These are phyloP conservation scores for Cyberlindnera japonica DNA, from an alignment of 805 yeast species.

Conservation along the genomic window DNA sequence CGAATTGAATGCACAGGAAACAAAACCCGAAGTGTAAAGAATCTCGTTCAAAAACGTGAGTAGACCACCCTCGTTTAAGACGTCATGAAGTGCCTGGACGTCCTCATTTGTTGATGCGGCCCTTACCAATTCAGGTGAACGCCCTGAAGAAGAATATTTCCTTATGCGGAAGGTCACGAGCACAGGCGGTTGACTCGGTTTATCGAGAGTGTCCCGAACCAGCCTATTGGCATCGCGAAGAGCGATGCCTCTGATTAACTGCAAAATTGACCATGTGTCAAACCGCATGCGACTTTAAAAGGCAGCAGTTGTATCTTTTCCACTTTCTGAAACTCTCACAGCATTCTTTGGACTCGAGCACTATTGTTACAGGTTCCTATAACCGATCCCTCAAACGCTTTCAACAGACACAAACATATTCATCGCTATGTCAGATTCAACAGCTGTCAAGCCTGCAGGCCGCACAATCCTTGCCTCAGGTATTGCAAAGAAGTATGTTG, in stretches of 20 bases:
- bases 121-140: too few relatives aligned
- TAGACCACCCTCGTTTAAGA: too few relatives aligned
- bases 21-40: too few relatives aligned
- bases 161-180: background rate
- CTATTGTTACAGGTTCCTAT: too few relatives aligned
- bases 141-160: background rate
- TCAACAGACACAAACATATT: constrained; percentile 2
- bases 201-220: background rate
- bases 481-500: constrained; percentile 76
- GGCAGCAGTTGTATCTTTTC: too few relatives aligned
- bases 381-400: background rate
- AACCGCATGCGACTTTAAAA: too few relatives aligned
- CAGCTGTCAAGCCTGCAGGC: constrained; percentile 42
- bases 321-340: too few relatives aligned
- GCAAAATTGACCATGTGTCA: constrained; percentile 14
- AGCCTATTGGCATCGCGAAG: constrained; percentile 7
- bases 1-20: too few relatives aligned
- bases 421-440: constrained; percentile 22
- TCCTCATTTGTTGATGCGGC: background rate
- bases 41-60: too few relatives aligned
- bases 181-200: background rate
- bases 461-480: constrained; percentile 83
- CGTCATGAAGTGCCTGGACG: too few relatives aligned
- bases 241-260: constrained; percentile 6
- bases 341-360: background rate